Percentiles rank a stretch among this genome's conserved stretches.
phyloP scores from a whole-genome alignment of 164 flowering plant species.

The Umbellularia californica region DNA sequence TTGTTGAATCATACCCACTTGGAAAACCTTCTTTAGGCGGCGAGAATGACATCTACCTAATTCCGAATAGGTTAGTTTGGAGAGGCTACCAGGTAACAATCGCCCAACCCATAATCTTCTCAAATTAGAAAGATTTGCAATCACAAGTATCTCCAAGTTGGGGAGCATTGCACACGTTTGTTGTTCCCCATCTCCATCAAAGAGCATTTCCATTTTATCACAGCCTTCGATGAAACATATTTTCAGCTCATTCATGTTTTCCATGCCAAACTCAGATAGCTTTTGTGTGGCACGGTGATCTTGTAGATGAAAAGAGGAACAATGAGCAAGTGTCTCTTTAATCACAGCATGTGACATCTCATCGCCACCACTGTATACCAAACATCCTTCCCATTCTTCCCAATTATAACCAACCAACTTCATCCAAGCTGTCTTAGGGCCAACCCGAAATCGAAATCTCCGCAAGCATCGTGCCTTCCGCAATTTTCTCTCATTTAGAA shows the following conservation, averaged over 20 bases:
- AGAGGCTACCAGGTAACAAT: background rate
- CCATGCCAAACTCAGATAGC: background rate
- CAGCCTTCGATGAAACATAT: background rate
- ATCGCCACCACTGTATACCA: background rate
- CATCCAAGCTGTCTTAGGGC: background rate
- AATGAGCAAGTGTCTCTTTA: background rate
- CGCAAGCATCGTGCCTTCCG: background rate
- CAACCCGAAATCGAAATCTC: constrained; percentile 5
- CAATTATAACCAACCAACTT: background rate
- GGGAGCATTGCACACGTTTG: background rate
- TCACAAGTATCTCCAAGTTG: background rate
- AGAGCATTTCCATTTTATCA: background rate
- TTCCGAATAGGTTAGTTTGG: background rate
- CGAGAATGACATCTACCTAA: rapidly evolving
- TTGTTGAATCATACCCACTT: background rate
- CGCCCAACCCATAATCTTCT: background rate
- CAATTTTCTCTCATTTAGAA: background rate
- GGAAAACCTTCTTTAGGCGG: background rate
- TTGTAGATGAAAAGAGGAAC: background rate
- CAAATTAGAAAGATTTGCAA: no score
- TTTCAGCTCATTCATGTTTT: background rate
- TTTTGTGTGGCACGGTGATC: background rate
- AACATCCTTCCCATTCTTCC: background rate
- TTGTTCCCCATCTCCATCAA: background rate
- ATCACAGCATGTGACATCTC: background rate